Percentiles rank a stretch among this genome's conserved stretches.
Conservation (phyloP, 2,329 filamentous ascomycete species). For the Alternaria ethzedia region DNA sequence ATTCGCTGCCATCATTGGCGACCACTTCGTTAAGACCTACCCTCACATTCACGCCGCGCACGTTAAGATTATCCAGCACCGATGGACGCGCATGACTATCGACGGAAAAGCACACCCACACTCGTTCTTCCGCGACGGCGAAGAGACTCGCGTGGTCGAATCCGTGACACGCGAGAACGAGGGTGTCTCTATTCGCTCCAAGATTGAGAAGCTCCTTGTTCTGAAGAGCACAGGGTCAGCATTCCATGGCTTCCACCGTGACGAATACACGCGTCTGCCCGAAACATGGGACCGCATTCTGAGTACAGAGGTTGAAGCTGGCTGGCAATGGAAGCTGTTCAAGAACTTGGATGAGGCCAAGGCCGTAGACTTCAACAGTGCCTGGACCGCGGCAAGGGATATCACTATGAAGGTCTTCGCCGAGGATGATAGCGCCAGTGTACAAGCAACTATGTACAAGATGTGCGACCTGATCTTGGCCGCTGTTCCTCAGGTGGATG, state of each 20-base stretch:
- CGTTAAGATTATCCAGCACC: constrained; percentile 80
- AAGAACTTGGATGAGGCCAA: constrained; percentile 70
- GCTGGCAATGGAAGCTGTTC: constrained; percentile 85
- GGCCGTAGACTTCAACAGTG: constrained; percentile 73
- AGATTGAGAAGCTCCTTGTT: constrained; percentile 81
- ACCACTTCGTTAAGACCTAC: constrained; percentile 90
- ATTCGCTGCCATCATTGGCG: constrained; percentile 82
- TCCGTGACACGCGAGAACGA: constrained; percentile 69
- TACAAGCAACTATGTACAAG: constrained; percentile 99
- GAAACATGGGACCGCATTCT: constrained; percentile 96
- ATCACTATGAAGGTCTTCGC: constrained; percentile 95
- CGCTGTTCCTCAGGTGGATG: constrained; percentile 71
- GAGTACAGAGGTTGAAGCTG: constrained; percentile 87
- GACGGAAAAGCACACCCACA: constrained; percentile 93
- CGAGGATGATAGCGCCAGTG: constrained; percentile 86
- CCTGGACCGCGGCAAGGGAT: constrained; percentile 76
- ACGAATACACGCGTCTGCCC: constrained; percentile 88
- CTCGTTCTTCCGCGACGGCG: constrained; percentile 89
- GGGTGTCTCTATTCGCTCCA: constrained; percentile 77
- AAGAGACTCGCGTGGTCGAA: constrained; percentile 85
- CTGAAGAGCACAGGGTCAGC: constrained; percentile 96
- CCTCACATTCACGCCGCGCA: constrained; percentile 85
- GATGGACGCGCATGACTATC: constrained; percentile 88
- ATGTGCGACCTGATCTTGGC: constrained; percentile 90
- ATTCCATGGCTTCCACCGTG: constrained; percentile 91